Evolutionary conservation across 768 basidiomycete species (phyloP).

Genomic region (Lactarius indigo): DNA sequence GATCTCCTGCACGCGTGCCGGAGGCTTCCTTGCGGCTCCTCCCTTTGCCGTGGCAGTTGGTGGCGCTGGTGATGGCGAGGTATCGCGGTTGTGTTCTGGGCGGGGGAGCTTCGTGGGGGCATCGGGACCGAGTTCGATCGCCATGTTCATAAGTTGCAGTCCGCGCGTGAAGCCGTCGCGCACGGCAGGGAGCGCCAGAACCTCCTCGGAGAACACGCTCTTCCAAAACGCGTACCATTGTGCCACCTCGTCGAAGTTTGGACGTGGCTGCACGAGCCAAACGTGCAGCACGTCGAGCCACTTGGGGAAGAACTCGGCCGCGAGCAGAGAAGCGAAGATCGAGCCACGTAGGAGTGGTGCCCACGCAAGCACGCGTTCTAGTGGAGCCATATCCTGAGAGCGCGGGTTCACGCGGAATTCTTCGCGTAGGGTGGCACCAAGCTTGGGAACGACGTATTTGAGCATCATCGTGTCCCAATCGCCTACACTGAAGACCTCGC

Average conservation of each 20-base stretch:
- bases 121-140: slow-evolving; percentile 79
- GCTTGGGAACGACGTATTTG: slow-evolving; percentile 89
- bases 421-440: slow-evolving; percentile 75
- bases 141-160: slow-evolving; percentile 91
- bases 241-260: slow-evolving; percentile 88
- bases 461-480: slow-evolving; percentile 94
- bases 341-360: slow-evolving; percentile 64
- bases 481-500: slow-evolving; percentile 64
- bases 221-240: slow-evolving; percentile 96
- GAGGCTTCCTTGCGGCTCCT: slow-evolving; percentile 37
- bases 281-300: slow-evolving; percentile 90
- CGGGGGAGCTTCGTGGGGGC: slow-evolving; percentile 64
- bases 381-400: slow-evolving; percentile 80
- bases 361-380: slow-evolving; percentile 79
- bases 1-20: slow-evolving; percentile 69
- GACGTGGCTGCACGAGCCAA: slow-evolving; percentile 88
- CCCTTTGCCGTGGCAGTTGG: slow-evolving; percentile 32
- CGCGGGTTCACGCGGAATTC: slow-evolving; percentile 91
- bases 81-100: slow-evolving; percentile 57
- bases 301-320: slow-evolving; percentile 93
- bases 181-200: slow-evolving; percentile 65
- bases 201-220: slow-evolving; percentile 60
- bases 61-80: slow-evolving; percentile 31
- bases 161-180: slow-evolving; percentile 82
- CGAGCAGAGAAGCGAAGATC: slow-evolving; percentile 79